These are phyloP conservation scores for Delonix regia DNA, from an alignment of 306 rosid genomes.

Conservation along the genomic window DNA sequence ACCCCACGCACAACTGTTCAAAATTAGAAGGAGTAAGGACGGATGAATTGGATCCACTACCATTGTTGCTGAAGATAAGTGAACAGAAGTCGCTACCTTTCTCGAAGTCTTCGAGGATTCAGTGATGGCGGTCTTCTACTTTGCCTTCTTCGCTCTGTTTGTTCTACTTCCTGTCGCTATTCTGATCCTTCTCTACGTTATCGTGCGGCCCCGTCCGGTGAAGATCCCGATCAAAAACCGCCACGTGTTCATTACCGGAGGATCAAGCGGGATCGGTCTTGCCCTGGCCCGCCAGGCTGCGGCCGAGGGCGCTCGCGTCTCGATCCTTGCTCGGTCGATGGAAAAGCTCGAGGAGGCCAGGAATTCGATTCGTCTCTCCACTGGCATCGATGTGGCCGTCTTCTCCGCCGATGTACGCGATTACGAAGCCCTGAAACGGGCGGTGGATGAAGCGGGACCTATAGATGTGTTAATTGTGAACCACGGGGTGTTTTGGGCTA, in stretches of 20 bases:
- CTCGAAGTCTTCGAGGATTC: not conserved
- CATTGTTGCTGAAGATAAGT: not conserved
- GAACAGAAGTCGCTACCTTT: not conserved
- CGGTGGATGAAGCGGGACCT: constrained; percentile 70
- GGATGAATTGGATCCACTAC: not conserved
- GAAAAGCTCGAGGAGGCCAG: constrained; percentile 74
- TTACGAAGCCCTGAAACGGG: constrained; percentile 60
- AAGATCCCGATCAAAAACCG: constrained; percentile 77
- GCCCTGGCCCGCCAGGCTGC: constrained; percentile 91
- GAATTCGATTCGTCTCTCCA: constrained; percentile 56
- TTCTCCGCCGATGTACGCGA: constrained; percentile 82
- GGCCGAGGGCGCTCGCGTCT: constrained; percentile 78
- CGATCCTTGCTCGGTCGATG: constrained; percentile 77
- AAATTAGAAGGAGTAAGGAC: not conserved
- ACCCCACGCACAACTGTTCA: not conserved
- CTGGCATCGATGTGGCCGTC: constrained; percentile 69
- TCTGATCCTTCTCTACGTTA: constrained; percentile 55
- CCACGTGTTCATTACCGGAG: constrained; percentile 94
- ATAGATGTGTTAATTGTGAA: constrained; percentile 76
- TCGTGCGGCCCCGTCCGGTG: constrained; percentile 71
- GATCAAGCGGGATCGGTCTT: constrained; percentile 96
- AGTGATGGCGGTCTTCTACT: constrained; percentile 57
- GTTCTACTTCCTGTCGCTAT: constrained; percentile 48
- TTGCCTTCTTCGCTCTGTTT: constrained; percentile 48
- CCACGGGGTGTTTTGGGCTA: constrained; percentile 76